These are phyloP conservation scores for Fusarium citri DNA, from an alignment of 2,329 filamentous ascomycete genomes.

Conservation along the genomic window DNA sequence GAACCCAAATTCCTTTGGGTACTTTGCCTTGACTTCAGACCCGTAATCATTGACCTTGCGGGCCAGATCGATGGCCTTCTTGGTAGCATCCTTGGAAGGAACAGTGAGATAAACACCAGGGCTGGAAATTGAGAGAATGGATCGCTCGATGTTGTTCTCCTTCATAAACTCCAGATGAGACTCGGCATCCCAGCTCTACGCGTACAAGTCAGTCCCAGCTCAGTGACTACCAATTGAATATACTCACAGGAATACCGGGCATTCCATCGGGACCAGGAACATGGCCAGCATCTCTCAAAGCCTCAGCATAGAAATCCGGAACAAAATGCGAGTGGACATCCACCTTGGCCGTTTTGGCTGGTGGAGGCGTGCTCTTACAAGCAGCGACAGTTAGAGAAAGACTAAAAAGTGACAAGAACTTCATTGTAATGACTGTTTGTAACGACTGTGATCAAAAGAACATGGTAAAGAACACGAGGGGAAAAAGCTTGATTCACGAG, in stretches of 20 bases:
- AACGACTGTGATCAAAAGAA: neutral
- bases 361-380: neutral
- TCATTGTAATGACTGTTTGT: neutral
- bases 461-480: accelerated
- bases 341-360: conserved; percentile 6
- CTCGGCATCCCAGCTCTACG: conserved; percentile 6
- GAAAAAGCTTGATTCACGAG: too few species aligned
- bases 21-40: conserved; percentile 12
- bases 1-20: conserved; percentile 14
- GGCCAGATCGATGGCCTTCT: neutral
- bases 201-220: accelerated
- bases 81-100: neutral
- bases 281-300: conserved; percentile 6
- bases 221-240: accelerated
- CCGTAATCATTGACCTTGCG: conserved; percentile 7
- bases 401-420: neutral
- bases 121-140: conserved; percentile 11
- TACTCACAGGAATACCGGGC: conserved; percentile 3
- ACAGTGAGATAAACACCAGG: conserved; percentile 20
- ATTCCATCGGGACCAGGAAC: conserved; percentile 11
- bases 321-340: conserved; percentile 20
- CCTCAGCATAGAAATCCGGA: conserved; percentile 8
- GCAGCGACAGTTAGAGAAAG: neutral
- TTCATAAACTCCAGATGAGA: conserved; percentile 23
- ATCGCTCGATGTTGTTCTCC: conserved; percentile 15